phyloP scores from a whole-genome alignment of 805 yeast species.

The Candida fluviatilis region DNA sequence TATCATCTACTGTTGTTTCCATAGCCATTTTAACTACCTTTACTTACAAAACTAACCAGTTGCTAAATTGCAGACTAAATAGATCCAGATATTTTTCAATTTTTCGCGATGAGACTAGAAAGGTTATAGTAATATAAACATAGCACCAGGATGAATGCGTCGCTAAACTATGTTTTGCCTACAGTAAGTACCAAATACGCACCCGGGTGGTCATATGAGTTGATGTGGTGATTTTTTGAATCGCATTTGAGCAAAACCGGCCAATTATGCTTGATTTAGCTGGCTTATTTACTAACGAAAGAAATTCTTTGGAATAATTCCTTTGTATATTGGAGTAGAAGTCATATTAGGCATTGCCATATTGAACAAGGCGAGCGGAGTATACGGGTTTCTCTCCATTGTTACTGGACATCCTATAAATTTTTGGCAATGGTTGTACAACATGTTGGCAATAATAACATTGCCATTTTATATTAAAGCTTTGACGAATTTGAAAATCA shows the following conservation, averaged over 20 bases:
- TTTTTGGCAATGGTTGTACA: slow-evolving; percentile 77
- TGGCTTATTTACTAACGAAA: slow-evolving; percentile 18
- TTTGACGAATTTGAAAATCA: slow-evolving; percentile 34
- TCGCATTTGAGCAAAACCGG: too few relatives aligned
- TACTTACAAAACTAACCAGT: not conserved
- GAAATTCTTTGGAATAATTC: slow-evolving; percentile 67
- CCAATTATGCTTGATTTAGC: too few relatives aligned
- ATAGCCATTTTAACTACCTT: not conserved
- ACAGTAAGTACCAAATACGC: slow-evolving; percentile 6
- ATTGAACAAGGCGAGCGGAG: slow-evolving; percentile 84
- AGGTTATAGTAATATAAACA: not conserved
- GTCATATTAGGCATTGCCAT: slow-evolving; percentile 69
- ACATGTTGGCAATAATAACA: slow-evolving; percentile 57
- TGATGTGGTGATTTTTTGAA: not conserved
- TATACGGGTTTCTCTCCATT: slow-evolving; percentile 79
- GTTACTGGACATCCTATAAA: slow-evolving; percentile 87
- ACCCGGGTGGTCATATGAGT: too few relatives aligned
- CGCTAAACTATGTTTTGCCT: slow-evolving; percentile 4
- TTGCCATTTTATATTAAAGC: slow-evolving; percentile 67
- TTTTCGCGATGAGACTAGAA: not conserved
- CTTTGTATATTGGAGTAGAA: slow-evolving; percentile 87
- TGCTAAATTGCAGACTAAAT: too few relatives aligned
- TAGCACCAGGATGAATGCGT: not conserved
- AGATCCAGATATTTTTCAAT: too few relatives aligned
- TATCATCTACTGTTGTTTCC: not conserved